Conservation (phyloP, 768 basidiomycete species). For the Rhodotorula paludigena region DNA sequence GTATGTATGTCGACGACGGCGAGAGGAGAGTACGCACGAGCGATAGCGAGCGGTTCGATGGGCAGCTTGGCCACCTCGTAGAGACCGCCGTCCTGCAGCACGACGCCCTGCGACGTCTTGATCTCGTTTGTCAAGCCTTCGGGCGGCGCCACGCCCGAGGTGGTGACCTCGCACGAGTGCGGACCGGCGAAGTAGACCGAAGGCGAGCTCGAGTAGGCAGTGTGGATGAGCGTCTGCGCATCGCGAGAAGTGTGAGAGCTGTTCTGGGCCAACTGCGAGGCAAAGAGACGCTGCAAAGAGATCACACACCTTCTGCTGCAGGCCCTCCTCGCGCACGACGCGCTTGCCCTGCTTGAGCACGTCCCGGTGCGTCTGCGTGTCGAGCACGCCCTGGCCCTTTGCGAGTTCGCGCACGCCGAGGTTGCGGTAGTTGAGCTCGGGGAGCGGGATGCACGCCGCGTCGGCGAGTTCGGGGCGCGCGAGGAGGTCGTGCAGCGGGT, state of each 20-base stretch:
- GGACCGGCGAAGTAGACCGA: constrained; percentile 28
- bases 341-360: constrained; percentile 23
- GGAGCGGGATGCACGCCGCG: constrained; percentile 29
- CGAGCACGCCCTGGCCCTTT: constrained; percentile 23
- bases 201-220: constrained; percentile 9
- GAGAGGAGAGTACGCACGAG: constrained; percentile 11
- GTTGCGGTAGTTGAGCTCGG: constrained; percentile 32
- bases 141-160: not conserved
- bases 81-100: constrained; percentile 10
- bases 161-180: constrained; percentile 18
- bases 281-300: no score
- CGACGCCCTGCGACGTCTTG: constrained; percentile 13
- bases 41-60: constrained; percentile 27
- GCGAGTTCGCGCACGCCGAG: constrained; percentile 22
- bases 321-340: not conserved
- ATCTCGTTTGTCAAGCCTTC: constrained; percentile 3
- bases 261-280: no score
- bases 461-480: not conserved
- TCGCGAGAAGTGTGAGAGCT: not conserved
- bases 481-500: constrained; percentile 35
- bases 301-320: constrained; percentile 29
- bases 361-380: constrained; percentile 21
- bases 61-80: constrained; percentile 23
- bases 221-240: constrained; percentile 29
- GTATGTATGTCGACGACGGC: not conserved